Conservation (phyloP, 768 basidiomycete genomes). For the Suillus subalutaceus region DNA sequence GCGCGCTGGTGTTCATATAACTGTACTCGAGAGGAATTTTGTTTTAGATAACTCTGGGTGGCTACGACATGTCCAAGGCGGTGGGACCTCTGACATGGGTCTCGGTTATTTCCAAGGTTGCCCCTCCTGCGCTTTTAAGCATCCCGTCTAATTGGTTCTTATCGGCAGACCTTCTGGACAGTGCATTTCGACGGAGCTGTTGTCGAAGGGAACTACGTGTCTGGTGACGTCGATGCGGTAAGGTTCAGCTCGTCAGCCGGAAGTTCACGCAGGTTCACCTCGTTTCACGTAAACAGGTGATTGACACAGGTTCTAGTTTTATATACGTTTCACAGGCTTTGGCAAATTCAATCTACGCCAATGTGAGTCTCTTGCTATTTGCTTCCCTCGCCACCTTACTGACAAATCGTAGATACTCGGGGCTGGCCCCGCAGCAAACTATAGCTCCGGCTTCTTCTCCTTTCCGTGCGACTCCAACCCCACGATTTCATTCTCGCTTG, state of each 20-base stretch:
- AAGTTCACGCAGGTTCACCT: neutral
- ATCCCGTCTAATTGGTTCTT: neutral
- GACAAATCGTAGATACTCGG: conserved; percentile 49
- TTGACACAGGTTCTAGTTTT: conserved; percentile 70
- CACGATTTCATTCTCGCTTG: conserved; percentile 48
- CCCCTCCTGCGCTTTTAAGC: neutral
- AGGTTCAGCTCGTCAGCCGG: conserved; percentile 11
- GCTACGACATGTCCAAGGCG: conserved; percentile 39
- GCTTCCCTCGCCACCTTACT: neutral
- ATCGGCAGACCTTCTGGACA: conserved; percentile 61
- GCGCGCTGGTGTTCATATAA: conserved; percentile 5
- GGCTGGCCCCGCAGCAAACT: conserved; percentile 41
- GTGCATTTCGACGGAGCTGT: conserved; percentile 49
- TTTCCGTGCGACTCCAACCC: conserved; percentile 50
- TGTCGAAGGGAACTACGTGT: conserved; percentile 32
- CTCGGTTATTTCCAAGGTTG: conserved; percentile 41
- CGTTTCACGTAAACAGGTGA: conserved; percentile 42
- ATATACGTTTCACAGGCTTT: conserved; percentile 56
- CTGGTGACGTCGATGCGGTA: conserved; percentile 18
- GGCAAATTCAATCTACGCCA: conserved; percentile 48
- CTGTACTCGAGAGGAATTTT: neutral
- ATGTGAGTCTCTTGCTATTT: conserved; percentile 29
- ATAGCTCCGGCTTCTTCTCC: conserved; percentile 54
- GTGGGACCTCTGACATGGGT: conserved; percentile 35
- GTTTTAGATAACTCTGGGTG: conserved; percentile 25